A percentile compares a stretch with the other conserved stretches of the same genome.
These are phyloP conservation scores for Oxytropis ochrocephala DNA, from an alignment of 306 rosid species.

Conservation along the genomic window DNA sequence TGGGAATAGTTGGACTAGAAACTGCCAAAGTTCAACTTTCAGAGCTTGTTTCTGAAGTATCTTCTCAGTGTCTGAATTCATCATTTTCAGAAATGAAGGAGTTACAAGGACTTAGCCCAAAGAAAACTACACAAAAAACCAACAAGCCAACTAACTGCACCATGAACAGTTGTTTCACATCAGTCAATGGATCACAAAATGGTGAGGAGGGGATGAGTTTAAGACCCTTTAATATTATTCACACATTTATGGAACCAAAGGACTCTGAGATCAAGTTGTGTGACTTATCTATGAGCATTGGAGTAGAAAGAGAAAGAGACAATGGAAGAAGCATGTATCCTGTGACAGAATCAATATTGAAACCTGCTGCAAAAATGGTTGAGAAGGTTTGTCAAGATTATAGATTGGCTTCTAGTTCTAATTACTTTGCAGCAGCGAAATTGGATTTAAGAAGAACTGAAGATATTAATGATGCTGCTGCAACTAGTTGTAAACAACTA, in stretches of 20 bases:
- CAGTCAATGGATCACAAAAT: constrained; percentile 49
- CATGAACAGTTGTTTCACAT: constrained; percentile 73
- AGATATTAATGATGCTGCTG: constrained; percentile 43
- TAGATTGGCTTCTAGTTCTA: constrained; percentile 26
- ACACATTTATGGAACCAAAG: constrained; percentile 29
- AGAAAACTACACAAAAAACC: constrained; percentile 29
- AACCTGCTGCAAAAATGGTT: not conserved
- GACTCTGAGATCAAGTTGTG: not conserved
- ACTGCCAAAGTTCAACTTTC: constrained; percentile 82
- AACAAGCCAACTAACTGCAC: constrained; percentile 53
- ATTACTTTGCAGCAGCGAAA: constrained; percentile 33
- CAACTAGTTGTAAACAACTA: constrained; percentile 52
- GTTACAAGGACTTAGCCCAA: constrained; percentile 38
- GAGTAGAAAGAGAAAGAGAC: constrained; percentile 27
- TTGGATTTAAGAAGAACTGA: constrained; percentile 51
- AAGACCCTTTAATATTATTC: constrained; percentile 30
- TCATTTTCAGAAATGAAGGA: constrained; percentile 53
- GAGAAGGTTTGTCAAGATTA: constrained; percentile 29
- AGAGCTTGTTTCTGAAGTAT: constrained; percentile 71
- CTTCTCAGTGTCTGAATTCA: constrained; percentile 62
- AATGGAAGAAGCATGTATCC: constrained; percentile 15
- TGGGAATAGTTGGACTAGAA: constrained; percentile 70
- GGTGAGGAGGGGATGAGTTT: not conserved
- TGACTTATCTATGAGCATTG: not conserved
- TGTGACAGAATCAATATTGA: constrained; percentile 20